These are phyloP conservation scores for Tothia fuscella DNA, from an alignment of 2,329 filamentous ascomycete species.

Conservation along the genomic window DNA sequence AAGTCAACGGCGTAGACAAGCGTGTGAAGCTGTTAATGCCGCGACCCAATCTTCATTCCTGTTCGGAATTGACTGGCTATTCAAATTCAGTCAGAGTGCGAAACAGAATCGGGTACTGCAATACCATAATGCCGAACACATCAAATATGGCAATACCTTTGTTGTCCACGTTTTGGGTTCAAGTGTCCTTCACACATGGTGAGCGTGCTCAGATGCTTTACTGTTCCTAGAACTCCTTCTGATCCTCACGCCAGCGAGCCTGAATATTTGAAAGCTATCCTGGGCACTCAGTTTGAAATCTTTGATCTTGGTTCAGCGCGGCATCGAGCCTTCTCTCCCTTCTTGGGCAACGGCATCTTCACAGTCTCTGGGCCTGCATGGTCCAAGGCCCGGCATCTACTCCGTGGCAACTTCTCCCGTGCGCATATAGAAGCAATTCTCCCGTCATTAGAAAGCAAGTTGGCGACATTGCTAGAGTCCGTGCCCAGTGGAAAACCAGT, in stretches of 20 bases:
- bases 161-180: conserved; percentile 12
- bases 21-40: too few relatives aligned
- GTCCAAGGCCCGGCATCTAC: conserved; percentile 30
- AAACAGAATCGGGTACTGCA: conserved; percentile 18
- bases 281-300: conserved; percentile 34
- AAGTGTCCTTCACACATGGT: conserved; percentile 27
- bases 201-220: too few relatives aligned
- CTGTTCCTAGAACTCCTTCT: too few relatives aligned
- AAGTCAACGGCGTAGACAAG: too few relatives aligned
- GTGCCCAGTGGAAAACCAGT: conserved; percentile 41
- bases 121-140: conserved; percentile 19
- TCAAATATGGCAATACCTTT: conserved; percentile 25
- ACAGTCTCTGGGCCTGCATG: conserved; percentile 32
- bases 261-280: conserved; percentile 35
- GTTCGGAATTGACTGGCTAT: conserved; percentile 40
- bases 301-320: conserved; percentile 27
- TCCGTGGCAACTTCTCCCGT: conserved; percentile 43
- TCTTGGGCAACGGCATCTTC: conserved; percentile 34
- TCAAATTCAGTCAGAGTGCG: conserved; percentile 26
- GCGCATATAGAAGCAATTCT: conserved; percentile 43
- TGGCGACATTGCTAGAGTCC: conserved; percentile 43
- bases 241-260: too few relatives aligned
- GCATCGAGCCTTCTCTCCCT: conserved; percentile 26
- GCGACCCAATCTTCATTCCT: too few relatives aligned
- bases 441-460: conserved; percentile 47